Conservation (phyloP, 2,329 filamentous ascomycete genomes). For the Trichoderma sp. region DNA sequence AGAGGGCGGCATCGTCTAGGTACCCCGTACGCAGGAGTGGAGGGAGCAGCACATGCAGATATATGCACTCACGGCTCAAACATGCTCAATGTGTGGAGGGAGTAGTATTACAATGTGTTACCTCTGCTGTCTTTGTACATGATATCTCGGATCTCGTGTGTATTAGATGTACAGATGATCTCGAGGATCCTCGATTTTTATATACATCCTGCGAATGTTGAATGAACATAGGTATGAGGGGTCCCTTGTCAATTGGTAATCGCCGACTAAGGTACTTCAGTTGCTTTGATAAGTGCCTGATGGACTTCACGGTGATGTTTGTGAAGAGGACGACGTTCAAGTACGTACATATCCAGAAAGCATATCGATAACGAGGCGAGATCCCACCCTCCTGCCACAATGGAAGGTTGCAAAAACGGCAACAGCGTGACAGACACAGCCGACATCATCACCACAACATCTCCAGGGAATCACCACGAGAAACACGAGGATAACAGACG, state of each 20-base stretch:
- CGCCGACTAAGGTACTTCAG: no score
- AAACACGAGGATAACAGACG: neutral
- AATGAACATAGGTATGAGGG: no score
- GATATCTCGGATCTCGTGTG: no score
- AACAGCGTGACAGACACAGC: constrained; percentile 13
- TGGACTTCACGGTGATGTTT: no score
- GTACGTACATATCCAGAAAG: neutral
- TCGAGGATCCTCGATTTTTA: no score
- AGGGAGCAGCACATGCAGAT: neutral
- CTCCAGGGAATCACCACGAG: neutral
- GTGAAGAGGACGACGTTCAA: no score
- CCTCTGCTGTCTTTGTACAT: neutral
- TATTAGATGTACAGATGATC: no score
- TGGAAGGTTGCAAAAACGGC: neutral
- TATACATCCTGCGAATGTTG: no score
- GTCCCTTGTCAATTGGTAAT: no score
- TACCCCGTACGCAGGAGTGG: neutral
- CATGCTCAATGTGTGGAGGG: neutral
- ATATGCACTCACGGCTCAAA: constrained; percentile 16
- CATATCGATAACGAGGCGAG: constrained; percentile 25
- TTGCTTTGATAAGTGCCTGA: no score
- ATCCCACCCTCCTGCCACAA: neutral
- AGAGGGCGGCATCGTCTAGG: neutral
- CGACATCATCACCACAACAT: neutral
- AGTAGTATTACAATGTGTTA: neutral